Evolutionary conservation across 2,329 filamentous ascomycete species (phyloP), one percentile per base, ranked within the genome.

Genomic region (Septoria linicola): DNA sequence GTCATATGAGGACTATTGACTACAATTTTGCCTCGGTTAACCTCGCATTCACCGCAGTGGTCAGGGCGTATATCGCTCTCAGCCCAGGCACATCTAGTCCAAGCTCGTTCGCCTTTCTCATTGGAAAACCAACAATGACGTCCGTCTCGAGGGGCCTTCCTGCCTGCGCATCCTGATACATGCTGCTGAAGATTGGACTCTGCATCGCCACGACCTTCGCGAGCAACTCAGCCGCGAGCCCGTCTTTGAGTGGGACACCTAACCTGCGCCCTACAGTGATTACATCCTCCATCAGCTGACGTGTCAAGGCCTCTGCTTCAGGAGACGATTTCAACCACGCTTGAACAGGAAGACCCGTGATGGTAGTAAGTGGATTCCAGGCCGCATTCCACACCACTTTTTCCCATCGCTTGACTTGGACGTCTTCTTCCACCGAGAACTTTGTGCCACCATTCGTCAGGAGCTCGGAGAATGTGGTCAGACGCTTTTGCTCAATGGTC

Each of bases 331-430:
- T 59, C 3, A 76, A 60, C 72, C 72, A 76, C 0, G 63, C 62
- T 16, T 73, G 70, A 0, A 73, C 73, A 39, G 74, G 70, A 0
- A 72, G 63, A 42, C 68, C 61, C 0, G 73, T 76, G 13, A 76
- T 60, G 0, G 73, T 68, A 1, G 74, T 76, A 14, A 83, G 70
- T 0, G 80, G 76, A 58, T 84, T 84, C 77, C 80, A 84, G 0
- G 79, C 74, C 2, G 75, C 80, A 60, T 85, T 85, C 68, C 80
- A 73, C 0, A 83, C 70, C 1, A 84, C 73, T 64, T 85, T 85
- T 46, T 75, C 73, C 81, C 81, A 85, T 7, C 81, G 74, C 44
- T 78, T 74, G 0, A 73, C 59, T 57, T 84, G 80, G 5, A 85
- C 72, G 55, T 84, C 73, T 3, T 76, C 70, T 21, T 77, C 72